Evolutionary conservation across 306 rosid genomes (phyloP).

Genomic region (Prinsepia uniflora): DNA sequence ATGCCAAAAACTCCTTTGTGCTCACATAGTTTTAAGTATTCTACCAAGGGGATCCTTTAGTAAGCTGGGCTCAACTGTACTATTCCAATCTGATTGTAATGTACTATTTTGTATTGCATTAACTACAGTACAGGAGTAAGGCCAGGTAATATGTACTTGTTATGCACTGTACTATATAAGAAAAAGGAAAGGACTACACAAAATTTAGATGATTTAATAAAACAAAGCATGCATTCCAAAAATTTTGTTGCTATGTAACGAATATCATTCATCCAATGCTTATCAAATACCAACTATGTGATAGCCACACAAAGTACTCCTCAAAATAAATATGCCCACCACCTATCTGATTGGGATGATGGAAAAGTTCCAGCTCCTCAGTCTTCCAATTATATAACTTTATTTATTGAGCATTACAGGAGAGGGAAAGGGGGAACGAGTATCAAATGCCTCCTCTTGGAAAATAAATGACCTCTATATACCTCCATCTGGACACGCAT

Average conservation of each 20-base stretch:
- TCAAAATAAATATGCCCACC: not conserved
- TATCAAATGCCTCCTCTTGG: not conserved
- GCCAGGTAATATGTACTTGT: not conserved
- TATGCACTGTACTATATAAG: not conserved
- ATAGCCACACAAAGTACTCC: not conserved
- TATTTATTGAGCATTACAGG: not conserved
- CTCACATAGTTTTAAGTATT: not conserved
- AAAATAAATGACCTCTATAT: slow-evolving; percentile 19
- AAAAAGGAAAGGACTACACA: not conserved
- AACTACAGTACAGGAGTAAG: not conserved
- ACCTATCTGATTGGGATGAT: not conserved
- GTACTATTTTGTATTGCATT: not conserved
- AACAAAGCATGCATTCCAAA: not conserved
- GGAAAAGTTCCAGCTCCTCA: not conserved
- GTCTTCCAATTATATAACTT: not conserved
- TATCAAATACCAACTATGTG: not conserved
- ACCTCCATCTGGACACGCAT: slow-evolving; percentile 99
- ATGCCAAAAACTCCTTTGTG: not conserved
- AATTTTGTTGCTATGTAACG: not conserved
- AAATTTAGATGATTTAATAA: not conserved
- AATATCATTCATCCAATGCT: not conserved
- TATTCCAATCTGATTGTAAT: not conserved
- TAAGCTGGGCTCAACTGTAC: not conserved
- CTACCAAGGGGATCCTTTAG: not conserved
- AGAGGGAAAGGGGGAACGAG: not conserved